These are phyloP conservation scores for Xylaria sp. DNA, from an alignment of 2,329 filamentous ascomycete genomes.

Conservation along the genomic window DNA sequence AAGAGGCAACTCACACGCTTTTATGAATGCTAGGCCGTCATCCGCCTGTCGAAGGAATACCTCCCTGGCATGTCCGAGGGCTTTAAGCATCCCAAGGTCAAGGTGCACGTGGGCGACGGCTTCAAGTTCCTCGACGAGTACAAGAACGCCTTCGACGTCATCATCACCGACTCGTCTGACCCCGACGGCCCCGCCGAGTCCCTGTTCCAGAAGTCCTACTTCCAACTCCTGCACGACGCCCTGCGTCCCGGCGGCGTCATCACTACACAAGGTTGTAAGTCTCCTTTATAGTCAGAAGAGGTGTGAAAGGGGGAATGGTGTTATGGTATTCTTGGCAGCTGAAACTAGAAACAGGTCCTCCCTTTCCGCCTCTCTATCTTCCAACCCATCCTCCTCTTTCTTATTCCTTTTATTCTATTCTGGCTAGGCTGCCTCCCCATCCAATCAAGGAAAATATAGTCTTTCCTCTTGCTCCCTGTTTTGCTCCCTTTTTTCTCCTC, in stretches of 20 bases:
- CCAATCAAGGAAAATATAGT: conserved; percentile 20
- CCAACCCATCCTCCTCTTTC: conserved; percentile 10
- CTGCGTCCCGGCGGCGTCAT: conserved; percentile 96
- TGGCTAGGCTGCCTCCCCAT: conserved; percentile 8
- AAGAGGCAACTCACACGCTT: background rate
- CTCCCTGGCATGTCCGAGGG: conserved; percentile 93
- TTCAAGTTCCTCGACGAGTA: conserved; percentile 98
- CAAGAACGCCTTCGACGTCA: conserved; percentile 98
- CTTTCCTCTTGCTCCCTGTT: background rate
- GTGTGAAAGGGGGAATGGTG: conserved; percentile 9
- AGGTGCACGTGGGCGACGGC: conserved; percentile 92
- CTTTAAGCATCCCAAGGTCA: conserved; percentile 93
- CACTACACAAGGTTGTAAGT: conserved; percentile 99
- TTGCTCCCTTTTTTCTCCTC: background rate
- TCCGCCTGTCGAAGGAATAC: conserved; percentile 97
- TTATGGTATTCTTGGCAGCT: conserved; percentile 41
- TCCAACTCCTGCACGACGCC: conserved; percentile 89
- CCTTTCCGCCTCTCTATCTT: conserved; percentile 30
- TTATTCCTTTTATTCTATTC: background rate
- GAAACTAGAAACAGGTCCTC: conserved; percentile 38
- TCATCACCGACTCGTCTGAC: conserved; percentile 98
- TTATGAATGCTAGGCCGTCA: conserved; percentile 73
- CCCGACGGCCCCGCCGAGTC: conserved; percentile 96
- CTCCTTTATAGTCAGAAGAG: conserved; percentile 67
- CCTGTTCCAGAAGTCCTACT: conserved; percentile 99